Evolutionary conservation across 495 filamentous ascomycete species (phyloP).

Genomic region (Penicillium goetzii): DNA sequence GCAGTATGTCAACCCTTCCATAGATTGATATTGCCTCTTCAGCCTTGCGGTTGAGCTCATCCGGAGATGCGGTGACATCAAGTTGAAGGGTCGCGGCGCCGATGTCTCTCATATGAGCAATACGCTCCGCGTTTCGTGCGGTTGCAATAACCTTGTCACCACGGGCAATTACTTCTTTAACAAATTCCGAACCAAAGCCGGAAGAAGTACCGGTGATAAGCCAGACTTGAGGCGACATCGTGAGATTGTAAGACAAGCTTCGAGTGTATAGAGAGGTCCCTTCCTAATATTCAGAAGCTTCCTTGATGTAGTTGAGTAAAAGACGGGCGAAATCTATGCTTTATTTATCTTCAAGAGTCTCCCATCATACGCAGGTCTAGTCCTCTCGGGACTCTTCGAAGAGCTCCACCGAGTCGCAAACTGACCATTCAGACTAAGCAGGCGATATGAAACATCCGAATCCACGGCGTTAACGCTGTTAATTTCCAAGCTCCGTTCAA

Average conservation of each 20-base stretch:
- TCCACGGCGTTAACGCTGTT: not conserved
- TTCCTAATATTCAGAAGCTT: no score
- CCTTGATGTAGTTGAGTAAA: no score
- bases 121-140: slow-evolving; percentile 47
- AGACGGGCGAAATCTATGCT: not conserved
- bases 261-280: not conserved
- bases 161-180: slow-evolving; percentile 37
- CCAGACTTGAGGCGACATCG: slow-evolving; percentile 48
- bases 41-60: slow-evolving; percentile 37
- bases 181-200: slow-evolving; percentile 56
- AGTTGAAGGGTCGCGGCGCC: slow-evolving; percentile 48
- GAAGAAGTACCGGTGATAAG: slow-evolving; percentile 59
- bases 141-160: slow-evolving; percentile 62
- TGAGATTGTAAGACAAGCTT: not conserved
- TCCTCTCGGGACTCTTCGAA: not conserved
- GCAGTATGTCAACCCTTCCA: slow-evolving; percentile 53
- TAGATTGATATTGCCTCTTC: slow-evolving; percentile 41
- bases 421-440: not conserved
- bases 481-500: not conserved
- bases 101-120: slow-evolving; percentile 44
- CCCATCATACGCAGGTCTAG: not conserved
- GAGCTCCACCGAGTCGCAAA: not conserved
- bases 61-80: slow-evolving; percentile 47
- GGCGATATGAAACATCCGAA: not conserved
- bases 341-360: not conserved